A percentile compares a stretch with the other conserved stretches of the same genome.
Conservation (phyloP, 1,284 basidiomycete species). For the Tilletia horrida region DNA sequence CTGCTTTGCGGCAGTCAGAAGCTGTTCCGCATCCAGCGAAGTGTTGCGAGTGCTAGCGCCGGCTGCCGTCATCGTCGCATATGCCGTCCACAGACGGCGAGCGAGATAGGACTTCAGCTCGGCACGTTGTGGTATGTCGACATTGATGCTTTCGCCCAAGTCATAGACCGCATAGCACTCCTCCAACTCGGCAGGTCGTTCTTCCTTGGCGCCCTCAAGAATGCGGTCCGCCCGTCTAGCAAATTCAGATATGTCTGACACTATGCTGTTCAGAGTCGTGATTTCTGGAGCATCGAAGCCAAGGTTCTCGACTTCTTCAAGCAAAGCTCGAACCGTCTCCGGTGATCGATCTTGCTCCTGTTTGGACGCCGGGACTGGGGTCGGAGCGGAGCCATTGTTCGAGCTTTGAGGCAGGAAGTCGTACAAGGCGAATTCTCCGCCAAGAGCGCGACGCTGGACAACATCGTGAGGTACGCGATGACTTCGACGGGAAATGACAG, state of each 20-base stretch:
- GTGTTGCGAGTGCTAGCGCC: constrained; percentile 34
- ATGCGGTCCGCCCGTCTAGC: constrained; percentile 60
- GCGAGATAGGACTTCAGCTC: constrained; percentile 74
- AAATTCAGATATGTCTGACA: constrained; percentile 67
- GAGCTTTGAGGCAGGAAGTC: background rate
- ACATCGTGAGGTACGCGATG: constrained; percentile 17
- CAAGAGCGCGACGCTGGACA: background rate
- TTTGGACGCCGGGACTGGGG: constrained; percentile 59
- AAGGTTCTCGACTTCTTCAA: constrained; percentile 69
- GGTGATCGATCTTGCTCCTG: constrained; percentile 58
- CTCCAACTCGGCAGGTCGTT: constrained; percentile 57
- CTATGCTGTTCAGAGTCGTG: constrained; percentile 62
- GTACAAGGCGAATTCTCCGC: background rate
- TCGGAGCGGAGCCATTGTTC: background rate
- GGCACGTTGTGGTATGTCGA: constrained; percentile 69
- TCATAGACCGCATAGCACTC: constrained; percentile 67
- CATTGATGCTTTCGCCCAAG: constrained; percentile 70
- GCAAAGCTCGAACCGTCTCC: constrained; percentile 66
- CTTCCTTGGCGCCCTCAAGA: constrained; percentile 24
- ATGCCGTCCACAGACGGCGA: constrained; percentile 65
- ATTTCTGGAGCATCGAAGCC: constrained; percentile 79
- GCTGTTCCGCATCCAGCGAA: constrained; percentile 60
- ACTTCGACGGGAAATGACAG: constrained; percentile 59
- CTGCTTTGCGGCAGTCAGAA: constrained; percentile 66
- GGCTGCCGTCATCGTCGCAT: constrained; percentile 52